Evolutionary conservation across 148 eudicot genomes (phyloP).

Genomic region (Persicaria tinctoria): DNA sequence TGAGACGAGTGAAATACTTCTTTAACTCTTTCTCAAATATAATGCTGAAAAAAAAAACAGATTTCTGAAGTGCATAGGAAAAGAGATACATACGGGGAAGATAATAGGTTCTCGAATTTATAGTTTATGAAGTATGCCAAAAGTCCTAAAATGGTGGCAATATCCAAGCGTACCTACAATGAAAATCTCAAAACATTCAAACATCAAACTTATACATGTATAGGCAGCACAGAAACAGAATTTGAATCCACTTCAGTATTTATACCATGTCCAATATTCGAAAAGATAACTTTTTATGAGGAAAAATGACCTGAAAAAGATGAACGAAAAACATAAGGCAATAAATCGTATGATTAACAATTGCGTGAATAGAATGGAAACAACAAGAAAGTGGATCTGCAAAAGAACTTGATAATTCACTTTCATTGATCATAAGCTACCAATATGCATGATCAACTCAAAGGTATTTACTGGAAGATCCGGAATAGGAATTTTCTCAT

Average conservation of each 20-base stretch:
- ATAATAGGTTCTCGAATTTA: constrained; percentile 64
- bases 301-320: constrained; percentile 70
- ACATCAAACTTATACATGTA: not conserved
- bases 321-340: not conserved
- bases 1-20: too few relatives aligned
- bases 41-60: not conserved
- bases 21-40: not conserved
- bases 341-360: not conserved
- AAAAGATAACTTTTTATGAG: constrained; percentile 88
- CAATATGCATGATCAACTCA: not conserved
- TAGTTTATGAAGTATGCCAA: constrained; percentile 83
- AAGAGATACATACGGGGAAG: constrained; percentile 70
- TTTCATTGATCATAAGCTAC: not conserved
- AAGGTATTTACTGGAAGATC: constrained; percentile 65
- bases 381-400: not conserved
- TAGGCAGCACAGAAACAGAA: constrained; percentile 2
- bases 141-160: constrained; percentile 74
- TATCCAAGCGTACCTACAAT: constrained; percentile 86
- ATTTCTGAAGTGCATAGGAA: not conserved
- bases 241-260: not conserved
- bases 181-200: constrained; percentile 15
- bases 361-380: constrained; percentile 6
- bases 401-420: not conserved
- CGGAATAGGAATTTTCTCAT: constrained; percentile 87
- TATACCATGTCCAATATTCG: constrained; percentile 89